Conservation (phyloP, 176 grass and related monocot species). For the Puya raimondii region DNA sequence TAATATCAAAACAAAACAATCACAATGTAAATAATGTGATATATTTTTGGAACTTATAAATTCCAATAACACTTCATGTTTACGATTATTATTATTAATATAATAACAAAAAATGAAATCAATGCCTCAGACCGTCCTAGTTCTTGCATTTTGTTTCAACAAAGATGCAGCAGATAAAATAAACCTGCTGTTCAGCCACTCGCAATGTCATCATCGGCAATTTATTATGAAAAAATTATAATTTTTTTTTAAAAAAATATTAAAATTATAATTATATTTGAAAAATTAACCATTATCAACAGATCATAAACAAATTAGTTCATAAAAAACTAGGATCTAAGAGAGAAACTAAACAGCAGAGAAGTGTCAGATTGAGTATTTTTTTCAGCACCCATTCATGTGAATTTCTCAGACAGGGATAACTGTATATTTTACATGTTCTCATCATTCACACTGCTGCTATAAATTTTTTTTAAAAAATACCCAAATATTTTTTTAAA, state of each 20-base stretch:
- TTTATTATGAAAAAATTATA: neutral
- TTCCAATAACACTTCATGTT: too few relatives aligned
- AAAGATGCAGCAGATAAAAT: neutral
- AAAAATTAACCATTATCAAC: neutral
- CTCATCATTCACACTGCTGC: constrained; percentile 46
- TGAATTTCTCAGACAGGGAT: constrained; percentile 60
- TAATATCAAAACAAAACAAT: too few relatives aligned
- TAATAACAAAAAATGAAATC: too few relatives aligned
- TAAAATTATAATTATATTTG: neutral
- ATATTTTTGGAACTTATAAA: too few relatives aligned
- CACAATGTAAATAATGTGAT: too few relatives aligned
- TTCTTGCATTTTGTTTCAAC: constrained; percentile 40
- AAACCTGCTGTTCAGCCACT: neutral
- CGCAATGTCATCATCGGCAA: constrained; percentile 43
- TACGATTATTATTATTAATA: too few relatives aligned
- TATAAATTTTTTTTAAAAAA: neutral
- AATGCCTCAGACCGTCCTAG: constrained; percentile 79
- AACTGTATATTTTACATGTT: constrained; percentile 50
- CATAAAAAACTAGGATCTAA: neutral
- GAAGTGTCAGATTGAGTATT: constrained; percentile 34
- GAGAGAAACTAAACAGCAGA: neutral
- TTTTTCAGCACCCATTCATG: constrained; percentile 61
- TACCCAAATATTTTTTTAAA: too few relatives aligned
- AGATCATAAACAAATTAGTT: neutral
- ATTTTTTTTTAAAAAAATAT: too few relatives aligned